A percentile compares a stretch with the other conserved stretches of the same genome.
Evolutionary conservation across 352 stramenopile species (phyloP).

Genomic region (Globisporangium rhizosaccharum): DNA sequence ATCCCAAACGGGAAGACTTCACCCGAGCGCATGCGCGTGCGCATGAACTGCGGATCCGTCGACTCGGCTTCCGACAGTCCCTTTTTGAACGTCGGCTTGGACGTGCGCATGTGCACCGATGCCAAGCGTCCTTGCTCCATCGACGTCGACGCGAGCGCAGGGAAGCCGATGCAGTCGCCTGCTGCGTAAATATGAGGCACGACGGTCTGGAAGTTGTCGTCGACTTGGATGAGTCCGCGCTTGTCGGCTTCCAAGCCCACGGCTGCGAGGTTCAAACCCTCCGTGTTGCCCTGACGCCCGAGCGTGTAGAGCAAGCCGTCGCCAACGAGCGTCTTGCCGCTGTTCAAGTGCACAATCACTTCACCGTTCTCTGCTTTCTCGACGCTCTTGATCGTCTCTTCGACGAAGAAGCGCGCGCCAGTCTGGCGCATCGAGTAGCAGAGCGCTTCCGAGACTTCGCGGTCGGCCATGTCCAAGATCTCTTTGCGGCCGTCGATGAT

Average conservation of each 20-base stretch:
- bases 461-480: constrained; percentile 87
- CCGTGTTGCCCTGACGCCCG: constrained; percentile 82
- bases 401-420: constrained; percentile 79
- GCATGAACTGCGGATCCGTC: constrained; percentile 59
- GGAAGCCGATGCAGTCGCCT: constrained; percentile 88
- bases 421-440: constrained; percentile 87
- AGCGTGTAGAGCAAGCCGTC: constrained; percentile 86
- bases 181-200: constrained; percentile 88
- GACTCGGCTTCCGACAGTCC: constrained; percentile 35
- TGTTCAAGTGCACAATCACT: constrained; percentile 78
- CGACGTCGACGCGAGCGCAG: constrained; percentile 83
- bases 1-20: constrained; percentile 86
- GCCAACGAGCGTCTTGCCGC: constrained; percentile 80
- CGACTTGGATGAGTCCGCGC: constrained; percentile 78
- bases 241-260: constrained; percentile 80
- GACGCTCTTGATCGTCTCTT: constrained; percentile 75
- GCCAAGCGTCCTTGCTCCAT: constrained; percentile 89
- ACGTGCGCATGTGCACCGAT: constrained; percentile 84
- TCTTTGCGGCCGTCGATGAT: constrained; percentile 86
- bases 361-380: constrained; percentile 56
- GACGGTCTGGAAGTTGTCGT: constrained; percentile 86
- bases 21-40: constrained; percentile 80
- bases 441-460: constrained; percentile 81
- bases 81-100: constrained; percentile 55
- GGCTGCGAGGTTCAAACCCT: constrained; percentile 74